These are phyloP conservation scores for Chernovozyma sophiae-reginae DNA, from an alignment of 1,139 yeast genomes.

Conservation along the genomic window DNA sequence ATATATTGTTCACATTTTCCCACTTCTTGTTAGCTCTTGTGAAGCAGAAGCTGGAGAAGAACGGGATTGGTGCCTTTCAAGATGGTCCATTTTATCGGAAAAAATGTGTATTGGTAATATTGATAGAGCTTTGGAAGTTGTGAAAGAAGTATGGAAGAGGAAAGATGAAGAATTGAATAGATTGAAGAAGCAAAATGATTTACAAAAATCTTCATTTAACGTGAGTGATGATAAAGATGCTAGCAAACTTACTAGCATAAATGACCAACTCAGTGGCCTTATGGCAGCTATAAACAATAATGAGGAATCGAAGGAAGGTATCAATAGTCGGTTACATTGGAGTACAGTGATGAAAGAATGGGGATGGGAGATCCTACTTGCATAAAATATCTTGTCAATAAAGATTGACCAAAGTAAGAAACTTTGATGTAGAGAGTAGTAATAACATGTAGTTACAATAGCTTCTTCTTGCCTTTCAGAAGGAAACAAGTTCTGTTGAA, in stretches of 20 bases:
- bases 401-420: no score
- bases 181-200: slow-evolving; percentile 8
- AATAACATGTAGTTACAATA: no score
- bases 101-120: slow-evolving; percentile 64
- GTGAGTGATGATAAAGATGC: slow-evolving; percentile 1
- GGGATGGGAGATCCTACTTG: slow-evolving; percentile 68
- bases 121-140: slow-evolving; percentile 63
- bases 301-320: slow-evolving; percentile 36
- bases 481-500: no score
- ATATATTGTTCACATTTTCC: slow-evolving; percentile 58
- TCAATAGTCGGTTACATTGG: slow-evolving; percentile 61
- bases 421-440: no score
- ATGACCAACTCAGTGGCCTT: slow-evolving; percentile 38
- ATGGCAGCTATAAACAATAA: slow-evolving; percentile 27
- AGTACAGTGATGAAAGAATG: slow-evolving; percentile 66
- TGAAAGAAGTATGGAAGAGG: slow-evolving; percentile 65
- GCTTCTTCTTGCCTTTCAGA: no score
- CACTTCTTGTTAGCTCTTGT: slow-evolving; percentile 59
- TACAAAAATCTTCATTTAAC: slow-evolving; percentile 2
- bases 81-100: slow-evolving; percentile 54
- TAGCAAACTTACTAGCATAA: slow-evolving; percentile 21
- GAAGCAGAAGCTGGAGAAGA: slow-evolving; percentile 59
- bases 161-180: slow-evolving; percentile 38
- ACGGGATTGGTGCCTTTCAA: slow-evolving; percentile 55
- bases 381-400: no score